phyloP scores from a whole-genome alignment of 306 rosid genomes.

The Gynostemma pentaphyllum region DNA sequence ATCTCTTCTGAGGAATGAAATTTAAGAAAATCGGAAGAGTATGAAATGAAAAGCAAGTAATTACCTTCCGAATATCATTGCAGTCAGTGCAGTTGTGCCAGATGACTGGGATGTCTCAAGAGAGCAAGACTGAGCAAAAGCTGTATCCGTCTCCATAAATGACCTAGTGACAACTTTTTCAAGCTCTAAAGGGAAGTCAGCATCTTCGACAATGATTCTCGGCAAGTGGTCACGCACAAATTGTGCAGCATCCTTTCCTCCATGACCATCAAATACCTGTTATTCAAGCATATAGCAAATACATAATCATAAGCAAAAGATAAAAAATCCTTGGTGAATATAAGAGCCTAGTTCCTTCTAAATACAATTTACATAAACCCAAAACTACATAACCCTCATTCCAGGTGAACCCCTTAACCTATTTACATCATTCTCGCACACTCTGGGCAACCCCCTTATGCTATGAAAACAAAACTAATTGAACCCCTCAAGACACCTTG shows the following conservation, averaged over 20 bases:
- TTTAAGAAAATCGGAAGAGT: neutral
- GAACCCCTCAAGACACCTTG: neutral
- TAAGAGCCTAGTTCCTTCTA: neutral
- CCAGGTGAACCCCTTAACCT: no score
- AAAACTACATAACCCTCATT: no score
- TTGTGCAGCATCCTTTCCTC: conserved; percentile 74
- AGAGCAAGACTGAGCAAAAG: conserved; percentile 59
- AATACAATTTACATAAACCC: no score
- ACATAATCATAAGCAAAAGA: neutral
- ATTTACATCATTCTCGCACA: neutral
- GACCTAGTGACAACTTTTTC: conserved; percentile 90
- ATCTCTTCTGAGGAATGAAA: no score
- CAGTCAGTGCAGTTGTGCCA: conserved; percentile 92
- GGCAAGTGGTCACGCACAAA: conserved; percentile 86
- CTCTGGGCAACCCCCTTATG: neutral
- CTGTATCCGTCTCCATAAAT: conserved; percentile 67
- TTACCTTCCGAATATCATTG: conserved; percentile 88
- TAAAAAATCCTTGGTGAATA: neutral
- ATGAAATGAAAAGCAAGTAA: neutral
- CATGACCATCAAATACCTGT: conserved; percentile 98
- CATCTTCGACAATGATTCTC: conserved; percentile 76
- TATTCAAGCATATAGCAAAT: conserved; percentile 14
- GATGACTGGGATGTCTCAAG: conserved; percentile 53
- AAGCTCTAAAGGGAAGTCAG: conserved; percentile 70
- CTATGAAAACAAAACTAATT: neutral